Conservation (phyloP, 495 filamentous ascomycete genomes). For the Entonaema liquescens region DNA sequence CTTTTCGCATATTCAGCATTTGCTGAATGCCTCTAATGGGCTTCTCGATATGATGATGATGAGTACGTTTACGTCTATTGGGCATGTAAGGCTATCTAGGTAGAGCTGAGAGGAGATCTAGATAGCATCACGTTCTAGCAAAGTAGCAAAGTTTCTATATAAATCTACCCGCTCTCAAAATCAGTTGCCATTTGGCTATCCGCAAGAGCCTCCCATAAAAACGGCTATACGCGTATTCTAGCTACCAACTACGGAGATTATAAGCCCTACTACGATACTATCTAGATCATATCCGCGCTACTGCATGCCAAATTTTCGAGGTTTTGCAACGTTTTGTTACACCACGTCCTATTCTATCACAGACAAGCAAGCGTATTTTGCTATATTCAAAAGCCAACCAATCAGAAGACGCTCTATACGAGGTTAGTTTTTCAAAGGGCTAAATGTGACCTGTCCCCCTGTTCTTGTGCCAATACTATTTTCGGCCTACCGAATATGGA, state of each 20-base stretch:
- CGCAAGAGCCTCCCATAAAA: background rate
- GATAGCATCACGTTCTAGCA: background rate
- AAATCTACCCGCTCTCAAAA: background rate
- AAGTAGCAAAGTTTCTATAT: conserved; percentile 8
- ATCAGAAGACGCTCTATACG: conserved; percentile 12
- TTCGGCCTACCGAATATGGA: background rate
- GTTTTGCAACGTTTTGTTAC: background rate
- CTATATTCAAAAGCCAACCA: conserved; percentile 6
- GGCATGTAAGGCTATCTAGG: no score
- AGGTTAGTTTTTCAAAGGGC: background rate
- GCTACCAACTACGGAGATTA: background rate
- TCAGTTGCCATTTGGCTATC: background rate
- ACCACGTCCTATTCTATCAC: background rate
- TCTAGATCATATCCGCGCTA: conserved; percentile 2
- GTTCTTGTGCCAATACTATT: background rate
- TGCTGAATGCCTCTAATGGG: background rate
- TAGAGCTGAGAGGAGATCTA: background rate
- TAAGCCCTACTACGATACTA: background rate
- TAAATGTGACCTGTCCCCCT: background rate
- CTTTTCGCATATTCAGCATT: background rate
- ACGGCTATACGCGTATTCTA: conserved; percentile 14
- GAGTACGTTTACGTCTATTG: no score
- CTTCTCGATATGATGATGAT: background rate
- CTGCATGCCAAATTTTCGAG: background rate
- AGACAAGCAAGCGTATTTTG: background rate